Conservation (phyloP, 176 grass and related monocot species). For the Dendrocalamus sinicus region DNA sequence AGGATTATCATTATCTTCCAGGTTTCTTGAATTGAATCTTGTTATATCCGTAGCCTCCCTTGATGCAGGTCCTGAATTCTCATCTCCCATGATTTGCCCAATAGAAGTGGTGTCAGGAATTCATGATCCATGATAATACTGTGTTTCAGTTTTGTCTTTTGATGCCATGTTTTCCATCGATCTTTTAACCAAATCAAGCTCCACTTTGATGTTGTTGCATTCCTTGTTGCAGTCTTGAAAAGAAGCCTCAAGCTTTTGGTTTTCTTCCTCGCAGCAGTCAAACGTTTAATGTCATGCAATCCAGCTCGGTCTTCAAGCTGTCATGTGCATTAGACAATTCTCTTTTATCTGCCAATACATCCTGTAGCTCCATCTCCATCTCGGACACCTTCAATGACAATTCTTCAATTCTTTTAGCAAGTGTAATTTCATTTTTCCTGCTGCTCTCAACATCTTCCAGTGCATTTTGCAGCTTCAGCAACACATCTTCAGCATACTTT, state of each 20-base stretch:
- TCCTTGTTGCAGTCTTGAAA: slow-evolving; percentile 86
- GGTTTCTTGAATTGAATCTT: slow-evolving; percentile 34
- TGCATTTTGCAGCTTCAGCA: slow-evolving; percentile 88
- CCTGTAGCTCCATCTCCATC: slow-evolving; percentile 70
- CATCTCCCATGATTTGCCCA: slow-evolving; percentile 55
- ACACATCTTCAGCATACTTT: slow-evolving; percentile 96
- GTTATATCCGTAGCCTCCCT: slow-evolving; percentile 21
- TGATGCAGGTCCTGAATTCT: slow-evolving; percentile 35
- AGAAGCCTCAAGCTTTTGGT: slow-evolving; percentile 67
- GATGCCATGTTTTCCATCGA: slow-evolving; percentile 81
- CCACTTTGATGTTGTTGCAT: slow-evolving; percentile 66
- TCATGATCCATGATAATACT: slow-evolving; percentile 51
- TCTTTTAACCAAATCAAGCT: slow-evolving; percentile 82
- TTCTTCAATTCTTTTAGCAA: slow-evolving; percentile 88
- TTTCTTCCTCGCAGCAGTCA: slow-evolving; percentile 92
- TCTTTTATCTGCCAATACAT: slow-evolving; percentile 72
- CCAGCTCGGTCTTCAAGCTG: slow-evolving; percentile 73
- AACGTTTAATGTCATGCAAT: slow-evolving; percentile 76
- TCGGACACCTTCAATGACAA: slow-evolving; percentile 77
- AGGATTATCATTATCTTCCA: slow-evolving; percentile 25
- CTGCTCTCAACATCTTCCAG: slow-evolving; percentile 83
- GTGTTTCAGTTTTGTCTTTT: slow-evolving; percentile 36
- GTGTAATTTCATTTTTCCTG: slow-evolving; percentile 84
- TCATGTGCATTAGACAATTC: slow-evolving; percentile 84
- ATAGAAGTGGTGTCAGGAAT: slow-evolving; percentile 50